Conservation (phyloP, 1,139 yeast genomes). For the Protomyces lactucae-debilis region DNA sequence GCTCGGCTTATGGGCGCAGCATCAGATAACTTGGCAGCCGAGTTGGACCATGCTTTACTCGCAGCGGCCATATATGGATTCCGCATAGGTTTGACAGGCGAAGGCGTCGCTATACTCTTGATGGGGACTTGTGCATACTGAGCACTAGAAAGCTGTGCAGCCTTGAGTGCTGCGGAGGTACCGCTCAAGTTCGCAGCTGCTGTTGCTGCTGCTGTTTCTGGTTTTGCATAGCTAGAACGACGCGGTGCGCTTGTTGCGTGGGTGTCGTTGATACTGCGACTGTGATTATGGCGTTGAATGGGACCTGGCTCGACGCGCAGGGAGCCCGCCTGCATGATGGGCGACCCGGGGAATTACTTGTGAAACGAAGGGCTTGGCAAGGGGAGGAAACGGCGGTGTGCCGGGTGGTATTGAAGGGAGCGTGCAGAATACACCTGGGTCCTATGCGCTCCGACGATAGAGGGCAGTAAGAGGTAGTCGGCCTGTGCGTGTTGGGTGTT, state of each 20-base stretch:
- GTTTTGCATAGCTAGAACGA: not conserved
- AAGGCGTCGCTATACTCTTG: not conserved
- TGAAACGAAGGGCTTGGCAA: too few species aligned
- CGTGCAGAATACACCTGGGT: too few species aligned
- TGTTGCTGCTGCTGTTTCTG: not conserved
- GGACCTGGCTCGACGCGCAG: not conserved
- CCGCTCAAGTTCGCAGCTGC: not conserved
- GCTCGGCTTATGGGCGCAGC: not conserved
- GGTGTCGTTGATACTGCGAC: not conserved
- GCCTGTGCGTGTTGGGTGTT: too few species aligned
- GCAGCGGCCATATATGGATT: conserved; percentile 21
- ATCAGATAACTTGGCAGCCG: conserved; percentile 2
- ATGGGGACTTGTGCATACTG: not conserved
- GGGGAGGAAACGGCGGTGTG: too few species aligned
- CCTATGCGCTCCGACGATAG: too few species aligned
- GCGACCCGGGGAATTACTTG: too few species aligned
- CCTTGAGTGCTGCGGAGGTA: conserved; percentile 17
- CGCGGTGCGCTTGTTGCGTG: not conserved
- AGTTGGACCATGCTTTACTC: conserved; percentile 22
- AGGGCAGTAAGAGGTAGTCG: too few species aligned
- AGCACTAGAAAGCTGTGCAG: conserved; percentile 19
- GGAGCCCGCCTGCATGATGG: not conserved
- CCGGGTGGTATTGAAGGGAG: too few species aligned
- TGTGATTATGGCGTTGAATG: not conserved
- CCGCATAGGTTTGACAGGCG: not conserved